Evolutionary conservation across 2,329 filamentous ascomycete species (phyloP).

Genomic region (Epichloe sp.): DNA sequence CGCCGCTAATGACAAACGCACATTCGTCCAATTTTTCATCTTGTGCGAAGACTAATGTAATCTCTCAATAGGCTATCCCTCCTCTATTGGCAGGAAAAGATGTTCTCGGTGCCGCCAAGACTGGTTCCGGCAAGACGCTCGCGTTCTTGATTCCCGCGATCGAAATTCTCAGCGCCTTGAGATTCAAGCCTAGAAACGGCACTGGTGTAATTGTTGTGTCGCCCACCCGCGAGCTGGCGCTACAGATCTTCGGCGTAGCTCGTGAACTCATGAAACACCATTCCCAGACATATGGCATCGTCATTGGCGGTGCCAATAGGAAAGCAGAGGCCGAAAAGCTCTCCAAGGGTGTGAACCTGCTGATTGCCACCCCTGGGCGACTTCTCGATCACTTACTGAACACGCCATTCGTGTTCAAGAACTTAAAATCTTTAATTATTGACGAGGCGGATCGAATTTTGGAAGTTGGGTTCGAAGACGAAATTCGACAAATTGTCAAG

Average conservation of each 20-base stretch:
- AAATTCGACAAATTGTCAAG: conserved; percentile 94
- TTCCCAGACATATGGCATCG: conserved; percentile 88
- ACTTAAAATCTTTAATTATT: conserved; percentile 81
- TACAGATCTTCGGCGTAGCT: conserved; percentile 94
- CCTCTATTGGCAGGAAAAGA: conserved; percentile 81
- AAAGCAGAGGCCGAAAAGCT: conserved; percentile 90
- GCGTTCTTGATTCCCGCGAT: conserved; percentile 89
- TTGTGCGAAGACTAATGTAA: background rate
- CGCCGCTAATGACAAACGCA: background rate
- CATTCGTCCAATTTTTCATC: background rate
- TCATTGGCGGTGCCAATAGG: conserved; percentile 88
- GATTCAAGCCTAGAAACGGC: conserved; percentile 90
- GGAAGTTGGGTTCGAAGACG: conserved; percentile 96
- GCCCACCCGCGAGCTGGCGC: conserved; percentile 81
- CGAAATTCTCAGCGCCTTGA: conserved; percentile 79
- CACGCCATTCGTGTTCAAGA: conserved; percentile 86
- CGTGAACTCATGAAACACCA: conserved; percentile 86
- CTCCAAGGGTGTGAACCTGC: conserved; percentile 80
- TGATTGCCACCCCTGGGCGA: conserved; percentile 87
- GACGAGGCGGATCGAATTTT: conserved; percentile 95
- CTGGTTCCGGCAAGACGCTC: conserved; percentile 88
- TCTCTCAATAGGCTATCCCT: conserved; percentile 49
- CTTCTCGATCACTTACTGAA: conserved; percentile 90
- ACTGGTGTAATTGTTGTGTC: conserved; percentile 88
- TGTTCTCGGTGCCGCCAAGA: conserved; percentile 91